phyloP scores from a whole-genome alignment of 306 rosid species.

The Vigna mungo region DNA sequence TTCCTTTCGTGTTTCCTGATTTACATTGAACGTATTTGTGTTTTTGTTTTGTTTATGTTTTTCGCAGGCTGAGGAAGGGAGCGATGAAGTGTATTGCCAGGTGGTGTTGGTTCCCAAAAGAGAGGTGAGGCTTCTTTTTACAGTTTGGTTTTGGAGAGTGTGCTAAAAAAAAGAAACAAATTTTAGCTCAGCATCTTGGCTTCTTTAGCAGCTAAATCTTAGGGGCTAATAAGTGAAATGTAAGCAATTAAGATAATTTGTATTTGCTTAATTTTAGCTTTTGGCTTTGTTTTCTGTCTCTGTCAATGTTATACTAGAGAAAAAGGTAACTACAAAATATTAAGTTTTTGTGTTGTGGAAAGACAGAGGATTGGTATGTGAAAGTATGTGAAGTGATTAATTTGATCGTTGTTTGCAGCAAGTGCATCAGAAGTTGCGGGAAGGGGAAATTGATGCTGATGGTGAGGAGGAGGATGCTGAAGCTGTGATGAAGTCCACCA shows the following conservation, averaged over 20 bases:
- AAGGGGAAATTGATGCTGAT: constrained; percentile 58
- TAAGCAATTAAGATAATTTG: neutral
- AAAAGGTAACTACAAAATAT: neutral
- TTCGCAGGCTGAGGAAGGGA: constrained; percentile 84
- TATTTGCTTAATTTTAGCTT: neutral
- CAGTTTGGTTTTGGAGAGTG: neutral
- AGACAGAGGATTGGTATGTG: neutral
- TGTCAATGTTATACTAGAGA: neutral
- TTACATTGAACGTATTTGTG: neutral
- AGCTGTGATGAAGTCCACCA: constrained; percentile 61
- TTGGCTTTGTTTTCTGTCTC: constrained; percentile 16
- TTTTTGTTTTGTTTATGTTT: neutral
- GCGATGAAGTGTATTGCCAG: constrained; percentile 86
- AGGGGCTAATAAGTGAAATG: neutral
- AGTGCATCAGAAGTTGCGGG: constrained; percentile 58
- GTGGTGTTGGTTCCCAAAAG: constrained; percentile 77
- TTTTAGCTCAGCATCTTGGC: constrained; percentile 28
- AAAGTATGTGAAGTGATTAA: constrained; percentile 16
- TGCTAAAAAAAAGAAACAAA: constrained; percentile 27
- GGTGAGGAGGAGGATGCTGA: constrained; percentile 74
- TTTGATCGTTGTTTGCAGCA: constrained; percentile 47
- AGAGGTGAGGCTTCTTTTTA: constrained; percentile 63
- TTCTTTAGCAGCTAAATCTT: constrained; percentile 16
- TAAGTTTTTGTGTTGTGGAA: neutral
- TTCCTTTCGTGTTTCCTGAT: neutral